phyloP scores from a whole-genome alignment of 257 asterid species.

The Rubia yunnanensis region DNA sequence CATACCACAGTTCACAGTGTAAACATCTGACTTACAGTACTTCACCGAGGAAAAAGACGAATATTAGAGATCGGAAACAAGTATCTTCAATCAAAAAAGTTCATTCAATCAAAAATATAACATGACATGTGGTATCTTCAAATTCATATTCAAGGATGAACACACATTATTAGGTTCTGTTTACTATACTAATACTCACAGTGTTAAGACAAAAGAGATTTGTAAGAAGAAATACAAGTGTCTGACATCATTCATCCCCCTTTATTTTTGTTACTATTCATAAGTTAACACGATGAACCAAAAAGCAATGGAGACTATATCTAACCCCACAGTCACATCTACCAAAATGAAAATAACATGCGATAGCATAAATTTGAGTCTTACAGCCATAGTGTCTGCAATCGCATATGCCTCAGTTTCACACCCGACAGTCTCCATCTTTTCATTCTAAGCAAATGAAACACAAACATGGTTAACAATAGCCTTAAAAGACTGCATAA shows the following conservation, averaged over 20 bases:
- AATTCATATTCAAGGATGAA: background rate
- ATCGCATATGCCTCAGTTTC: slow-evolving; percentile 89
- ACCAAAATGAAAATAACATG: background rate
- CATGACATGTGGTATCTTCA: background rate
- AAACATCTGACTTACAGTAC: slow-evolving; percentile 72
- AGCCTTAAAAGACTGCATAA: background rate
- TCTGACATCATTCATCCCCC: background rate
- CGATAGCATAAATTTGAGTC: slow-evolving; percentile 18
- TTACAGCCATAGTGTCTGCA: slow-evolving; percentile 82
- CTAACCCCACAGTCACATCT: background rate
- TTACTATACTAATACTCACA: background rate
- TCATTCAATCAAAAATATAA: background rate
- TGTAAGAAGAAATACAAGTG: background rate
- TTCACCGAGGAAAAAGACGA: slow-evolving; percentile 16
- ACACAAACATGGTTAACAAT: background rate
- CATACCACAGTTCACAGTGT: slow-evolving; percentile 74
- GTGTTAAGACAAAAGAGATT: background rate
- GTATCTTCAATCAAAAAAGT: slow-evolving; percentile 7
- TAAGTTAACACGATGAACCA: background rate
- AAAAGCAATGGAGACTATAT: background rate
- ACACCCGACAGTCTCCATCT: slow-evolving; percentile 76
- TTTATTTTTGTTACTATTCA: background rate
- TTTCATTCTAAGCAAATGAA: slow-evolving; percentile 46
- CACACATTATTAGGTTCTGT: background rate
- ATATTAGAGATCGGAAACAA: slow-evolving; percentile 7